Evolutionary conservation across 2,329 filamentous ascomycete species (phyloP).

Genomic region (Trichoderma sp.): DNA sequence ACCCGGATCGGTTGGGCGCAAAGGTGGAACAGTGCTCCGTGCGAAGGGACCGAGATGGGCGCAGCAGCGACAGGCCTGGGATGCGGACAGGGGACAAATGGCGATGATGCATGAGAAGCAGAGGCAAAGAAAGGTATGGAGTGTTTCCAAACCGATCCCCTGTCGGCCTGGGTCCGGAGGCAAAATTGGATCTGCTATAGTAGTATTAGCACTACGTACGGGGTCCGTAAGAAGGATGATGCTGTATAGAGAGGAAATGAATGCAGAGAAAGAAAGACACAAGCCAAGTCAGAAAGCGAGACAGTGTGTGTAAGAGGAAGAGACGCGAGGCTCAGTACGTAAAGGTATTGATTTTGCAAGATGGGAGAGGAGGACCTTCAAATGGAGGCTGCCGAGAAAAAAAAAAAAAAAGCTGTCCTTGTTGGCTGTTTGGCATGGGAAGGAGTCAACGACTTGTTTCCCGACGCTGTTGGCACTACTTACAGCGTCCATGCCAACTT

Average conservation of each 20-base stretch:
- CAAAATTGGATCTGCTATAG: neutral
- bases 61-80: constrained; percentile 1
- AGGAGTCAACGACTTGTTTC: neutral
- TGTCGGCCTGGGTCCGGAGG: neutral
- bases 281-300: neutral
- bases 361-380: too few relatives aligned
- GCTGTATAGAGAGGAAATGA: neutral
- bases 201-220: neutral
- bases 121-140: neutral
- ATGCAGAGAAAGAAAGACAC: neutral
- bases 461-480: constrained; percentile 2
- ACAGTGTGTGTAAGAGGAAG: neutral
- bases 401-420: neutral
- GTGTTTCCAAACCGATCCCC: neutral
- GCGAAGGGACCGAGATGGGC: constrained; percentile 1
- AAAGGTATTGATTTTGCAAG: neutral
- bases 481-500: constrained; percentile 1
- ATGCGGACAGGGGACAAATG: neutral
- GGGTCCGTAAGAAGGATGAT: neutral
- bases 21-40: constrained; percentile 7
- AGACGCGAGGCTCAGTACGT: neutral
- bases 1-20: constrained; percentile 10
- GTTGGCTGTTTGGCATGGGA: neutral
- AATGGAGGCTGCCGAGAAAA: too few relatives aligned
- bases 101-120: neutral